Conservation (phyloP, 163 green algal genomes). For the Prototheca wickerhamii region DNA sequence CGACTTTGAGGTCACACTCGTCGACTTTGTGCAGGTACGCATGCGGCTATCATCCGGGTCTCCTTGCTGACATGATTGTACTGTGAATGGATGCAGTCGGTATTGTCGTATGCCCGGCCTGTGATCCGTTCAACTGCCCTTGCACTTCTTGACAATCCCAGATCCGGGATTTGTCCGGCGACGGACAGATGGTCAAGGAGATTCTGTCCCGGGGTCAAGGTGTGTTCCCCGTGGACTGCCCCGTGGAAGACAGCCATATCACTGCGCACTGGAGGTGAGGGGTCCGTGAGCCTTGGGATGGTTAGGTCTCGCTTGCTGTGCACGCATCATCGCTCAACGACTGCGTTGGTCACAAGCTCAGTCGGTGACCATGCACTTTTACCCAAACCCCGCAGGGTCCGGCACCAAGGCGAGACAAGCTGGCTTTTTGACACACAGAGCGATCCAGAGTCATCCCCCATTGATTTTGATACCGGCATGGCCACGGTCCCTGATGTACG, state of each 20-base stretch:
- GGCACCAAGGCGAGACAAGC: background rate
- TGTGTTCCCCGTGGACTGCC: constrained; percentile 85
- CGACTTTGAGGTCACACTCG: constrained; percentile 30
- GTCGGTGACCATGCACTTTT: background rate
- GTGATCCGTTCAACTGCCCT: no score
- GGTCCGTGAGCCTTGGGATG: no score
- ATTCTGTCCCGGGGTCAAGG: constrained; percentile 57
- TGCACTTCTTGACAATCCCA: constrained; percentile 19
- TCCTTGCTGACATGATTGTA: background rate
- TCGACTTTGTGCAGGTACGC: constrained; percentile 29
- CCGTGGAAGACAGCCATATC: constrained; percentile 74
- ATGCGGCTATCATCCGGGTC: background rate
- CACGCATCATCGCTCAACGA: background rate
- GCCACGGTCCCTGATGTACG: constrained; percentile 19
- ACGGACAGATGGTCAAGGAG: constrained; percentile 64
- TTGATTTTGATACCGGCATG: constrained; percentile 55
- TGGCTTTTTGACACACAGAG: constrained; percentile 30
- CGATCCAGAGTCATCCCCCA: background rate
- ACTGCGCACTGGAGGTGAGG: constrained; percentile 44
- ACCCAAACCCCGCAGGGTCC: constrained; percentile 2
- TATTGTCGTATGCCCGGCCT: background rate
- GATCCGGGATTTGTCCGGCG: constrained; percentile 75
- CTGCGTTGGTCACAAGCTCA: background rate
- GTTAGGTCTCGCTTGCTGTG: background rate
- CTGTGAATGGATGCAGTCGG: background rate